phyloP scores from a whole-genome alignment of 75 land plant species.

The Pseudotsuga menziesii region DNA sequence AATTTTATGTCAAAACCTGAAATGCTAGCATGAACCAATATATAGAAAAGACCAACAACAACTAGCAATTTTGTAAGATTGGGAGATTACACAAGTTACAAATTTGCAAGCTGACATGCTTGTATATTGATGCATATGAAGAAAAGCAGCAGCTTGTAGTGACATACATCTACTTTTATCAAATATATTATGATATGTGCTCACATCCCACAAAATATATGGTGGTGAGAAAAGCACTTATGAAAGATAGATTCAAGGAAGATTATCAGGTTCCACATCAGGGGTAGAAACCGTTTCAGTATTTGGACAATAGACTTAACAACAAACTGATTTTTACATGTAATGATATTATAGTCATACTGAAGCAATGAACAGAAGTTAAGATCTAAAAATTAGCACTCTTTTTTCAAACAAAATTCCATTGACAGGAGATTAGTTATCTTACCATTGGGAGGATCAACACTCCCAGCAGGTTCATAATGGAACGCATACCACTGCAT shows the following conservation, averaged over 20 bases:
- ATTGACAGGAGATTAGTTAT: not conserved
- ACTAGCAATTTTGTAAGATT: not conserved
- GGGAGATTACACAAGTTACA: not conserved
- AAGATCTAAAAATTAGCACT: not conserved
- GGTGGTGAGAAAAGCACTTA: not conserved
- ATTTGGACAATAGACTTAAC: not conserved
- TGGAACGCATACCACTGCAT: conserved; percentile 64
- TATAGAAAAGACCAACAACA: not conserved
- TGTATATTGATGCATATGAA: not conserved
- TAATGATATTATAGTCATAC: not conserved
- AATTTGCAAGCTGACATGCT: not conserved
- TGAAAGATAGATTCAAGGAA: not conserved
- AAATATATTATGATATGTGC: not conserved
- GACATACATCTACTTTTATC: not conserved
- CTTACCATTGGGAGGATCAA: conserved; percentile 15
- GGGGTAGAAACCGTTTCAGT: no score
- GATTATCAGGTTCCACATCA: not conserved
- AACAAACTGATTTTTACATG: not conserved
- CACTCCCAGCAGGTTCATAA: conserved; percentile 48
- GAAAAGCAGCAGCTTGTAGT: not conserved
- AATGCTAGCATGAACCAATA: not conserved
- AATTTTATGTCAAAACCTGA: not conserved
- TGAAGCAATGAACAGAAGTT: not conserved
- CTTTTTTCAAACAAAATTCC: not conserved
- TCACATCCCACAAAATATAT: not conserved